These are phyloP conservation scores for Aspergillus carbonarius DNA, from an alignment of 2,329 filamentous ascomycete genomes.

Conservation along the genomic window DNA sequence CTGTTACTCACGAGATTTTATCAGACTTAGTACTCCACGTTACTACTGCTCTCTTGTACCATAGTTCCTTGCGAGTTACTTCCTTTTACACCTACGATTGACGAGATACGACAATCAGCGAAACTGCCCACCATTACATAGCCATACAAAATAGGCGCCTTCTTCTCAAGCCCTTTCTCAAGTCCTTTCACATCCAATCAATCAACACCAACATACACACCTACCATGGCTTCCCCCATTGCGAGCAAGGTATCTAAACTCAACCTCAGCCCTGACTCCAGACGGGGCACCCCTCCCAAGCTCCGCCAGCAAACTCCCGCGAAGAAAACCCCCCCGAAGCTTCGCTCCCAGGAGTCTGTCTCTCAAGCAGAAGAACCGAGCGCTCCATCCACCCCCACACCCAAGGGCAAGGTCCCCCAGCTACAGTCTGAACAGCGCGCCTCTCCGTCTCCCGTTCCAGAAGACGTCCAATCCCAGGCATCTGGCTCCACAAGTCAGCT, in stretches of 20 bases:
- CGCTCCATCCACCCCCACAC: constrained; percentile 1
- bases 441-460: constrained; percentile 19
- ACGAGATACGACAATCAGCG: not conserved
- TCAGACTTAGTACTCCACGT: too few species aligned
- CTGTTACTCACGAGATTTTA: not conserved
- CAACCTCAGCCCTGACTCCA: constrained; percentile 7
- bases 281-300: constrained; percentile 25
- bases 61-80: not conserved
- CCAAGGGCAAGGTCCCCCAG: constrained; percentile 1
- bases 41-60: not conserved
- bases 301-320: constrained; percentile 21
- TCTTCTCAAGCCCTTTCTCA: not conserved
- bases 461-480: constrained; percentile 26
- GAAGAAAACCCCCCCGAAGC: constrained; percentile 26
- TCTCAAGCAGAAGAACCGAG: constrained; percentile 19
- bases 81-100: not conserved
- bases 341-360: constrained; percentile 21
- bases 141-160: not conserved
- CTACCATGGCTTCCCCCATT: not conserved
- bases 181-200: not conserved
- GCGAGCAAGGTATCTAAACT: constrained; percentile 3
- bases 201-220: constrained; percentile 9
- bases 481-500: constrained; percentile 29
- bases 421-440: constrained; percentile 25
- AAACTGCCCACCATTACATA: not conserved